These are phyloP conservation scores for Canavalia gladiata DNA, from an alignment of 306 rosid species.

Conservation along the genomic window DNA sequence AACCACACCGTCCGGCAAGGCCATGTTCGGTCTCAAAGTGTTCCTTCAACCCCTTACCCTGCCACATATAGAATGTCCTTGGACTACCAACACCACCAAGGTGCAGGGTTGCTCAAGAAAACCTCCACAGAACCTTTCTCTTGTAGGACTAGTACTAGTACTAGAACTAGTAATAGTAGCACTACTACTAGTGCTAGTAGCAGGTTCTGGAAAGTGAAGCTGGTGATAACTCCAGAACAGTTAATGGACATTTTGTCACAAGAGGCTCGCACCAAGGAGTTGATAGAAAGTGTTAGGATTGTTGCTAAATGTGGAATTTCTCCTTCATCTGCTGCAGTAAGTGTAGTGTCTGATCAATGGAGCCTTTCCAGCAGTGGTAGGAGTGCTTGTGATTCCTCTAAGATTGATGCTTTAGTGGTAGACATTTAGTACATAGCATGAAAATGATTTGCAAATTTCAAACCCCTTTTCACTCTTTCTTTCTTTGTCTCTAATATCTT, in stretches of 20 bases:
- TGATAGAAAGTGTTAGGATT: conserved; percentile 79
- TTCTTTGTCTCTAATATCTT: neutral
- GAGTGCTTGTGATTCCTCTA: conserved; percentile 68
- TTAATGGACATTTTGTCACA: conserved; percentile 78
- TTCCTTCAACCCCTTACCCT: conserved; percentile 53
- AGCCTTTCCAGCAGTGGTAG: conserved; percentile 75
- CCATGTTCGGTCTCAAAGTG: conserved; percentile 73
- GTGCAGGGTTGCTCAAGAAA: conserved; percentile 58
- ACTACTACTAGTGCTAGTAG: conserved; percentile 12
- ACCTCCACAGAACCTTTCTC: conserved; percentile 63
- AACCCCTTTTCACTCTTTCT: neutral
- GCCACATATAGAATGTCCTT: conserved; percentile 77
- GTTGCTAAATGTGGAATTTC: conserved; percentile 50
- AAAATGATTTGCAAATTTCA: neutral
- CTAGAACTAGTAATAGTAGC: conserved; percentile 5
- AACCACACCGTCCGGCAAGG: conserved; percentile 51
- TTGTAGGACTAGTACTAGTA: conserved; percentile 41
- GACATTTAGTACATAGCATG: neutral
- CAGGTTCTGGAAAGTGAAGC: conserved; percentile 87
- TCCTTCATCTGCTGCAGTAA: conserved; percentile 45
- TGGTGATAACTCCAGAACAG: conserved; percentile 73
- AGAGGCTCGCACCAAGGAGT: conserved; percentile 68
- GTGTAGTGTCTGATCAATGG: conserved; percentile 76
- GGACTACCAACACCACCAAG: conserved; percentile 56
- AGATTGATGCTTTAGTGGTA: conserved; percentile 54